Evolutionary conservation across 805 yeast genomes (phyloP), one percentile per base, ranked within the genome.

Genomic region (Lipomyces kockii): DNA sequence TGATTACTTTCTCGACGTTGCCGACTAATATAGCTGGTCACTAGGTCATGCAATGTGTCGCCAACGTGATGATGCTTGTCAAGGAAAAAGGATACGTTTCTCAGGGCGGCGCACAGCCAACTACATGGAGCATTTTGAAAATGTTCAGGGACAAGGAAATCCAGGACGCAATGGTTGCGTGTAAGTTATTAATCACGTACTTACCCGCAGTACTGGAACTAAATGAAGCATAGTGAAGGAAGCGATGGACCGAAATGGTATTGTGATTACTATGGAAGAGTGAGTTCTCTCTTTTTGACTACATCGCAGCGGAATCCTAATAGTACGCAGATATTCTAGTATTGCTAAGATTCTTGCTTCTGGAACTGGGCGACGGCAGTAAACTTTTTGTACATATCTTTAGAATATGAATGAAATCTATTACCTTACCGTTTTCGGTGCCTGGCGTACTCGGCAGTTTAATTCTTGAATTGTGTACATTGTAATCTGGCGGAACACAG

Each of bases 131-230:
- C 53, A 49, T 66, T 46, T 25, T 66, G 17, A 52, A 60, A 49
- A 49, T 66, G 59, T 34, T 62, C 9, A 52, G 67, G 14, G 67
- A 63, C 58, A 66, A 63, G 60, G 69, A 66, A 14, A 62, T 66
- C 39, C 49, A 62, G 12, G 69, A 60, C 35, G 54, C 69, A 22
- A 66, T 66, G 67, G 37, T 25, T 20, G 58, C 51, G 2, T 43
- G 69, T 66, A 60, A 17, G 69, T 61, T 37, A 8, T 37, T 8
- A 9, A 20, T 8, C 27, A n/a, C 14, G 49, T 8, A 43, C 3
- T 43, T n/a, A 43, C 9, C 20, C 22, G 0, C 20, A 43, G 25
- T n/a, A 17, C 20, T 43, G 20, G 22, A 8, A 43, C 49, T 43
- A 43, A 43, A 43, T 17, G 14, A n/a, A 25, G 7, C 35, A 29